Percentiles rank a stretch among this genome's conserved stretches.
These are phyloP conservation scores for Gymnopilus junonius DNA, from an alignment of 768 basidiomycete genomes.

Conservation along the genomic window DNA sequence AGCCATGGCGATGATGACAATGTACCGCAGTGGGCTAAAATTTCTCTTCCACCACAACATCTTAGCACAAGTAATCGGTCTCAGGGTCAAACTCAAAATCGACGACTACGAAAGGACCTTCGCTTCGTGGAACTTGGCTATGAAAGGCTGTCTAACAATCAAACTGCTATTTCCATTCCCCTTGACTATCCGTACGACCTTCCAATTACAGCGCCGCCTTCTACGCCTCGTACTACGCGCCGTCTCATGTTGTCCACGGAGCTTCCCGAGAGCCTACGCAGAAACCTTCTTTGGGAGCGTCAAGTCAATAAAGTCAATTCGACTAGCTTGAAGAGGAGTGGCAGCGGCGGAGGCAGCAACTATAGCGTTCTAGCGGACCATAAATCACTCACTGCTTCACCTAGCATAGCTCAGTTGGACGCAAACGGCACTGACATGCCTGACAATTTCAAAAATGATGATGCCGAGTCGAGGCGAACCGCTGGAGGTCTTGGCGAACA, in stretches of 20 bases:
- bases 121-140: background rate
- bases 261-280: slow-evolving; percentile 80
- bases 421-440: slow-evolving; percentile 35
- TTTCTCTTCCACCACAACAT: slow-evolving; percentile 14
- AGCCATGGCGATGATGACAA: slow-evolving; percentile 20
- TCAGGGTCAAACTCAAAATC: background rate
- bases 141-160: background rate
- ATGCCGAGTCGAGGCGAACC: background rate
- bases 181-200: slow-evolving; percentile 75
- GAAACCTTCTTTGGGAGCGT: slow-evolving; percentile 82
- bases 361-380: slow-evolving; percentile 28
- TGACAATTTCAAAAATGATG: background rate
- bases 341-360: slow-evolving; percentile 32
- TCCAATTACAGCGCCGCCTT: slow-evolving; percentile 64
- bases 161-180: slow-evolving; percentile 47
- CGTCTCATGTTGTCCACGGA: slow-evolving; percentile 85
- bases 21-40: slow-evolving; percentile 31
- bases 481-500: slow-evolving; percentile 19
- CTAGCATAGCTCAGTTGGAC: slow-evolving; percentile 47
- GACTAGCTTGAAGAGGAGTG: slow-evolving; percentile 35
- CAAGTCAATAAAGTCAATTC: slow-evolving; percentile 62
- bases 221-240: slow-evolving; percentile 86
- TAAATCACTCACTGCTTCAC: slow-evolving; percentile 36
- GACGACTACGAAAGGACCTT: background rate
- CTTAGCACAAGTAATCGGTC: slow-evolving; percentile 27